A percentile compares a stretch with the other conserved stretches of the same genome.
These are phyloP conservation scores for Globisporangium splendens DNA, from an alignment of 352 stramenopile genomes.

Conservation along the genomic window DNA sequence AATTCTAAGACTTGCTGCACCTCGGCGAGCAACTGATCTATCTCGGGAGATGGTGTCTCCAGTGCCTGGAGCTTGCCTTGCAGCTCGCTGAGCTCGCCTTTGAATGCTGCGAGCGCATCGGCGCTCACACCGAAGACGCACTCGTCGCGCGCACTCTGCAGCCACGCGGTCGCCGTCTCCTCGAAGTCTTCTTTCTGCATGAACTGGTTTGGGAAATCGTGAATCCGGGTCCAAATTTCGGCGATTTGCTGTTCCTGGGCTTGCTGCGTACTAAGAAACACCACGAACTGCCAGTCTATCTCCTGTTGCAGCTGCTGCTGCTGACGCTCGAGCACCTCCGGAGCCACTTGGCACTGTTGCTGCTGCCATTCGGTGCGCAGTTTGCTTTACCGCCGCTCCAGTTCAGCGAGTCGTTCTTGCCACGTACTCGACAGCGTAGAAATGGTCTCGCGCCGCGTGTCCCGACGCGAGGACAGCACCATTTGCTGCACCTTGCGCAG, in stretches of 20 bases:
- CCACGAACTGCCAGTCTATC: constrained; percentile 20
- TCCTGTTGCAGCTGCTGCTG: constrained; percentile 29
- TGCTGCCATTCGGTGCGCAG: constrained; percentile 16
- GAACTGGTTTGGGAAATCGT: constrained; percentile 22
- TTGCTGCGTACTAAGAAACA: constrained; percentile 21
- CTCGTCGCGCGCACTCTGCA: constrained; percentile 46
- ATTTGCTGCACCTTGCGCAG: constrained; percentile 42
- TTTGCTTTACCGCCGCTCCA: constrained; percentile 13
- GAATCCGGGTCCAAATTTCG: constrained; percentile 10
- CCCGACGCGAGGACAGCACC: constrained; percentile 21
- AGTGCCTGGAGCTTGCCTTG: constrained; percentile 22
- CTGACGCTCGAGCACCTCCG: constrained; percentile 10
- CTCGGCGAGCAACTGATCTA: constrained; percentile 29
- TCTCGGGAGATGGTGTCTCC: constrained; percentile 21
- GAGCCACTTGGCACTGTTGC: constrained; percentile 18
- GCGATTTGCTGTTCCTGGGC: constrained; percentile 25
- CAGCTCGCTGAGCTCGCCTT: constrained; percentile 29
- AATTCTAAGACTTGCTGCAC: constrained; percentile 28
- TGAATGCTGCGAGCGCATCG: constrained; percentile 25
- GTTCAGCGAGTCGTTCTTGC: constrained; percentile 7
- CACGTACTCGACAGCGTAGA: neutral
- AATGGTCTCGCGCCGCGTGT: constrained; percentile 7
- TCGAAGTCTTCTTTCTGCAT: constrained; percentile 27
- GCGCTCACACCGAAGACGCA: constrained; percentile 51
- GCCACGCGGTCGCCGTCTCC: constrained; percentile 21